Conservation (phyloP, 1,139 yeast species). For the Yamadazyma jaroonii region DNA sequence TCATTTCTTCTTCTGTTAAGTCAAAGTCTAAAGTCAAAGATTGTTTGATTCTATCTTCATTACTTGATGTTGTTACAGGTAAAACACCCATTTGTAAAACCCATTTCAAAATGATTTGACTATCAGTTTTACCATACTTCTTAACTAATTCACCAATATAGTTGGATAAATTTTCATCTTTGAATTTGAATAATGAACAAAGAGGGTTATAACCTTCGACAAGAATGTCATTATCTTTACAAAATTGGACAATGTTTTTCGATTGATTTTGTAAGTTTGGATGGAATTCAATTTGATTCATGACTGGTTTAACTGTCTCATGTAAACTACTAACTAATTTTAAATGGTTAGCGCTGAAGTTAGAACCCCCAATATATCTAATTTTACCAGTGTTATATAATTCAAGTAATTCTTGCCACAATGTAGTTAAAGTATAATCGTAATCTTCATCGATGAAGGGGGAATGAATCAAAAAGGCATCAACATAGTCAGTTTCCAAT, state of each 20-base stretch:
- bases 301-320: slow-evolving; percentile 22
- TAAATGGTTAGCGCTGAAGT: slow-evolving; percentile 29
- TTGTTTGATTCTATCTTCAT: slow-evolving; percentile 53
- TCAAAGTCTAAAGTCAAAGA: slow-evolving; percentile 51
- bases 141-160: slow-evolving; percentile 26
- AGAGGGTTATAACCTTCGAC: slow-evolving; percentile 42
- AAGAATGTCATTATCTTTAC: slow-evolving; percentile 25
- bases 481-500: slow-evolving; percentile 62
- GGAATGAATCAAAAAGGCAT: slow-evolving; percentile 65
- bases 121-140: slow-evolving; percentile 55
- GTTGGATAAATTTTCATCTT: slow-evolving; percentile 19
- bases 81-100: slow-evolving; percentile 58
- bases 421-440: slow-evolving; percentile 18
- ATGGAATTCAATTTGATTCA: slow-evolving; percentile 43
- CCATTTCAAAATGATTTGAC: slow-evolving; percentile 70
- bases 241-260: slow-evolving; percentile 26
- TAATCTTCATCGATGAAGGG: slow-evolving; percentile 59
- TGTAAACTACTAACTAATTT: slow-evolving; percentile 33
- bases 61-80: slow-evolving; percentile 72
- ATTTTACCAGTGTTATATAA: slow-evolving; percentile 39
- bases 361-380: slow-evolving; percentile 44
- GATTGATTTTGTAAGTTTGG: slow-evolving; percentile 39
- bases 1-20: slow-evolving; percentile 23
- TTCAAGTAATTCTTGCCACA: slow-evolving; percentile 39
- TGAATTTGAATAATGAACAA: slow-evolving; percentile 34